These are phyloP conservation scores for Trypanosomatidae sp. DNA, from an alignment of 208 protist species.

Conservation along the genomic window DNA sequence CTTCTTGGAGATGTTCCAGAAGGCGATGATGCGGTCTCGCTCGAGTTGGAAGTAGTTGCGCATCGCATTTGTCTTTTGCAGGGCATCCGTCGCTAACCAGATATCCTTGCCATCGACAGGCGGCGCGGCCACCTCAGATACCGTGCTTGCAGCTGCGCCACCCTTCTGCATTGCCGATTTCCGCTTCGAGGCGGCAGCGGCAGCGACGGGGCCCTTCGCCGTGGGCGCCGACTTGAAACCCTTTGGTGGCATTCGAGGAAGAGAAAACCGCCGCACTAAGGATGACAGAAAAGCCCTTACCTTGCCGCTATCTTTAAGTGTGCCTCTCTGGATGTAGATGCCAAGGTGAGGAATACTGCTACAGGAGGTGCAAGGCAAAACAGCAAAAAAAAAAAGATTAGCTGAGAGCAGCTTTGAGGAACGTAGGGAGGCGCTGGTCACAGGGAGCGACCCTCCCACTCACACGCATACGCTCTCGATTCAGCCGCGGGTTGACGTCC, in stretches of 20 bases:
- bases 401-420: background rate
- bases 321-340: background rate
- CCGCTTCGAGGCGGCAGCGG: constrained; percentile 4
- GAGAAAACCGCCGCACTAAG: background rate
- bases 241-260: constrained; percentile 40
- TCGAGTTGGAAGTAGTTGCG: constrained; percentile 98
- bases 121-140: constrained; percentile 21
- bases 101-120: constrained; percentile 65
- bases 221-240: constrained; percentile 22
- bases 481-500: background rate
- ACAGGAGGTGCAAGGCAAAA: background rate
- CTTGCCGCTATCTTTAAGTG: background rate
- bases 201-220: constrained; percentile 3
- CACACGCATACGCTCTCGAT: background rate
- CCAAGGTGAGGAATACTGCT: background rate
- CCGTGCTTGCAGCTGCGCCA: constrained; percentile 12
- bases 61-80: constrained; percentile 94
- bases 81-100: constrained; percentile 89
- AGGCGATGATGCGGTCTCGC: constrained; percentile 95
- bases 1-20: constrained; percentile 96
- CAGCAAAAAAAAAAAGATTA: background rate
- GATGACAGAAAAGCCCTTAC: background rate
- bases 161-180: constrained; percentile 3
- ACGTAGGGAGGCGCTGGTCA: background rate
- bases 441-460: background rate